A percentile compares a stretch with the other conserved stretches of the same genome.
phyloP scores from a whole-genome alignment of 495 filamentous ascomycete species.

The Neurospora intermedia region DNA sequence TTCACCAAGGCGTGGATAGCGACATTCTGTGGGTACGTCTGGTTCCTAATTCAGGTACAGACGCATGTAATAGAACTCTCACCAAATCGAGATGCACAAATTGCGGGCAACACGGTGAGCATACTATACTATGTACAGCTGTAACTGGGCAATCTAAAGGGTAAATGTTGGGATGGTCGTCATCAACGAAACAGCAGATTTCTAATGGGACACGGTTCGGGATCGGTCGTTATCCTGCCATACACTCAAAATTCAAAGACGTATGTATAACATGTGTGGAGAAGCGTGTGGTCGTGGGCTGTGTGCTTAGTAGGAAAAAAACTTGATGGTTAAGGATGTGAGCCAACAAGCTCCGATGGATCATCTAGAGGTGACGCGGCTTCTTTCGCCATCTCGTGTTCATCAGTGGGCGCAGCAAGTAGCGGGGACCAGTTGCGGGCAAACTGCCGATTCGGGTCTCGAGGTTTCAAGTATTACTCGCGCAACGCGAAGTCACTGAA shows the following conservation, averaged over 20 bases:
- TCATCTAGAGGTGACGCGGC: background rate
- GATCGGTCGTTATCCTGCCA: background rate
- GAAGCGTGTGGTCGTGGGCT: background rate
- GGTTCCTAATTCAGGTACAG: background rate
- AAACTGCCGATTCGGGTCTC: background rate
- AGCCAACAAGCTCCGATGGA: background rate
- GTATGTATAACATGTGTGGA: background rate
- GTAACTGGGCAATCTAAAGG: background rate
- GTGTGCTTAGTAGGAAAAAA: background rate
- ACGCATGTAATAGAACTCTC: background rate
- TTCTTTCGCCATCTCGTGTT: background rate
- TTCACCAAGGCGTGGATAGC: background rate
- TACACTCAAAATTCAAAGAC: background rate
- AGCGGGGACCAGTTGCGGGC: background rate
- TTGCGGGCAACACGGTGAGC: background rate
- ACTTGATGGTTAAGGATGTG: background rate
- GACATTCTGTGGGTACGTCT: background rate
- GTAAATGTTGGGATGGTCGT: background rate
- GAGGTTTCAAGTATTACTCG: background rate
- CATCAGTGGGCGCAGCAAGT: conserved; percentile 3
- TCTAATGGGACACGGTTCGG: background rate
- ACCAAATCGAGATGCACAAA: background rate
- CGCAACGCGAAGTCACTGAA: background rate
- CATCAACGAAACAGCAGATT: background rate
- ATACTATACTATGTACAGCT: background rate